Percentiles rank a stretch among this genome's conserved stretches.
Conservation (phyloP, 164 flowering plant species). For the Vitis labrusca region DNA sequence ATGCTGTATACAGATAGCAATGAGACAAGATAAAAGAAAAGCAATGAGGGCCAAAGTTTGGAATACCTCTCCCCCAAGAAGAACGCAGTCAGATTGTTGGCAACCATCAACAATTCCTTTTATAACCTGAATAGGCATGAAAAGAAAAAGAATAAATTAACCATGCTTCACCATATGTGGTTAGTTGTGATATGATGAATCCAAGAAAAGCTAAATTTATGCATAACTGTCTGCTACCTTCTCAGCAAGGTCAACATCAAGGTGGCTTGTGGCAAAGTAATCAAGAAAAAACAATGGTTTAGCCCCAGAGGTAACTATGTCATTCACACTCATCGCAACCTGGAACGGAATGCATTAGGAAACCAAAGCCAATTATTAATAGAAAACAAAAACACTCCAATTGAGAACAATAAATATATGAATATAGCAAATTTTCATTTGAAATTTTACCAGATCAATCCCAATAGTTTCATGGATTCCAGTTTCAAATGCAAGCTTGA, state of each 20-base stretch:
- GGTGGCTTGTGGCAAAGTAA: conserved; percentile 92
- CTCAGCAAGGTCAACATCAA: conserved; percentile 98
- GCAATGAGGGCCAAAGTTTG: background rate
- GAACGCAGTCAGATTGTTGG: conserved; percentile 76
- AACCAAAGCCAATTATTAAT: background rate
- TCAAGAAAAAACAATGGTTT: conserved; percentile 94
- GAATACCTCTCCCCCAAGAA: conserved; percentile 94
- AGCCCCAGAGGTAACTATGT: conserved; percentile 96
- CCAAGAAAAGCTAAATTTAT: background rate
- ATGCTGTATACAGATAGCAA: background rate
- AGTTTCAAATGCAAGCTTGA: conserved; percentile 97
- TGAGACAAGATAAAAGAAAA: background rate
- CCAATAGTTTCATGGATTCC: conserved; percentile 97
- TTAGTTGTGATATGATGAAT: background rate
- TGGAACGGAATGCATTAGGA: conserved; percentile 23
- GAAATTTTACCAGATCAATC: conserved; percentile 77
- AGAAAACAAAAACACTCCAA: background rate
- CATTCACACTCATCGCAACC: conserved; percentile 99
- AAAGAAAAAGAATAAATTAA: conserved; percentile 4
- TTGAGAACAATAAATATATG: background rate
- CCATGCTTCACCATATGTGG: background rate
- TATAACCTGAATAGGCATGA: conserved; percentile 59
- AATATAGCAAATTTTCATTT: background rate
- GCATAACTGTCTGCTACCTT: conserved; percentile 44
- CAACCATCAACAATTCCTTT: conserved; percentile 97